Evolutionary conservation across 805 yeast genomes (phyloP), one percentile per base, ranked within the genome.

Genomic region (Scheffersomyces amazonensis): DNA sequence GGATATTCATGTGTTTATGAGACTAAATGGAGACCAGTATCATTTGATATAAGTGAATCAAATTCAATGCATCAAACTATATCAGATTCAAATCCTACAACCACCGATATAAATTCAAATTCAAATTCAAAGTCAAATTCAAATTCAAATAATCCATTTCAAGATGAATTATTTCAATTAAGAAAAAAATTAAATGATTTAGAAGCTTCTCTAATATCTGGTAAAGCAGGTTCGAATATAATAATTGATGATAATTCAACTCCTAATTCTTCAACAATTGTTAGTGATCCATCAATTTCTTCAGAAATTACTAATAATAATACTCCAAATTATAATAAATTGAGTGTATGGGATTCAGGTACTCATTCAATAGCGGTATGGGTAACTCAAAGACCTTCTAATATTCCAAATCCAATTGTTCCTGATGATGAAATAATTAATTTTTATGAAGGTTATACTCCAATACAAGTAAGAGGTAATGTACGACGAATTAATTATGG

Each of bases 401-500:
- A 31, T 20, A 10, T 19, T n/a, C 13, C 13, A 16, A 13, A 31
- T 13, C 25, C 17, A 12, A 9, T 21, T 7, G 22, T 36, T 15
- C 46, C 47, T 30, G 50, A 48, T 13, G 42, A 52, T 6, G 68
- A 63, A 34, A 46, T 48, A 2, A 60, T 65, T 38, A 61, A 58
- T 32, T 62, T 66, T 43, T 66, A 54, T 43, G 57, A 56, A 27
- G 54, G 56, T 10, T 66, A 60, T 38, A 47, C 62, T 22, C 48
- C 69, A 1, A 38, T 62, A 2, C 60, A 58, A 36, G 44, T 54
- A 6, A 58, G 53, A 31, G 63, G 56, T 15, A 50, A 50, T 6
- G 35, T 48, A 13, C 47, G 62, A n/a, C 47, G 65, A 33, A 48
- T 59, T 8, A 51, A 54, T 27, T 59, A 53, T 39, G 71, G 70